Evolutionary conservation across 495 filamentous ascomycete genomes (phyloP), one percentile per base, ranked within the genome.

Genomic region (Penicillium riverlandense): DNA sequence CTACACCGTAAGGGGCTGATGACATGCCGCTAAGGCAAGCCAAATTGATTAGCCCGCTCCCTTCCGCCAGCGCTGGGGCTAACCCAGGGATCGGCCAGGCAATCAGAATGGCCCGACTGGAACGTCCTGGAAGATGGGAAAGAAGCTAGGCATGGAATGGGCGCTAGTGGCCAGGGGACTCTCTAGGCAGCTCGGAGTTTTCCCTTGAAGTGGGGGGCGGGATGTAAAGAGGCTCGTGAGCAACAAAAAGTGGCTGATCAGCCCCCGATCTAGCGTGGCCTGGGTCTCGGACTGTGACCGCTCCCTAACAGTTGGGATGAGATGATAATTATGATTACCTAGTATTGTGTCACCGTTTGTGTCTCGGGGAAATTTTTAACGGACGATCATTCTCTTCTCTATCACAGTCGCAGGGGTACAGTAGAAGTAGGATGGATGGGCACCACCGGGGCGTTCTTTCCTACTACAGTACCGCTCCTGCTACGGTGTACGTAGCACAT

Each of bases 1-100:
- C 45, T 54, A 57, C 57, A 57, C 57, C 50, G 54, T 54, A 49
- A 54, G 43, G 45, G 51, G 48, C 29, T 49, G 48, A 47, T 59
- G 57, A 60, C 54, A 57, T 60, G 50, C 38, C 51, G 37, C 57
- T 57, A 60, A 54, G 11, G 46, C 46, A 60, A 55, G 53, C 54
- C 54, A 60, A 52, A 35, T 55, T 43, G 42, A 43, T 34, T 41
- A 45, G 46, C 46, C 54, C 48, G 45, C 45, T 54, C 47, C 29
- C 55, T 53, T 52, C 52, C 47, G 52, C 47, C 48, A 43, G 46
- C 45, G 27, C 48, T 47, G 45, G 41, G 50, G 47, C 47, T 50
- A 48, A 15, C 38, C 35, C 35, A 31, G 38, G 52, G 35, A 11
- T 34, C 32, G 32, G 22, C 22, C 22, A 22, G 7, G 32, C 32